A percentile compares a stretch with the other conserved stretches of the same genome.
Evolutionary conservation across 2,329 filamentous ascomycete species (phyloP).

Genomic region (Rosellinia necatrix): DNA sequence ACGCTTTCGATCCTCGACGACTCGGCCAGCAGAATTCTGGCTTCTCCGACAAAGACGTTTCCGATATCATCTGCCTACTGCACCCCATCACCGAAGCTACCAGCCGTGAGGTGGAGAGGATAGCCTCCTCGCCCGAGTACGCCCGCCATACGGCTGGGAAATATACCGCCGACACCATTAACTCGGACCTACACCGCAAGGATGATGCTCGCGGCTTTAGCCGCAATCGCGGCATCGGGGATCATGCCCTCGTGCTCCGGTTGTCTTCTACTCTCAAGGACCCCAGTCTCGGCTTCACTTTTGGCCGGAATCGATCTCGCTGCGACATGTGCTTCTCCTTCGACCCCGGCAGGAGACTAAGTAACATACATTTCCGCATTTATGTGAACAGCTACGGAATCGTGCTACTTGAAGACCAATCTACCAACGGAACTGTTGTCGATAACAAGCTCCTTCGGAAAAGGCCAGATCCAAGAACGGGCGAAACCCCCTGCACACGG

Average conservation of each 20-base stretch:
- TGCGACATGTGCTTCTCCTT: conserved; percentile 75
- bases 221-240: conserved; percentile 57
- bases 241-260: conserved; percentile 76
- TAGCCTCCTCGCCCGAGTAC: conserved; percentile 49
- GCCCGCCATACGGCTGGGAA: conserved; percentile 56
- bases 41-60: conserved; percentile 78
- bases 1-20: conserved; percentile 78
- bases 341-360: conserved; percentile 74
- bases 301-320: conserved; percentile 73
- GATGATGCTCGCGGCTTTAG: conserved; percentile 55
- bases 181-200: conserved; percentile 56
- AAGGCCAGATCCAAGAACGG: conserved; percentile 46
- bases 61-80: conserved; percentile 88
- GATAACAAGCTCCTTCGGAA: conserved; percentile 71
- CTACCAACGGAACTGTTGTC: conserved; percentile 93
- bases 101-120: conserved; percentile 66
- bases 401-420: conserved; percentile 90
- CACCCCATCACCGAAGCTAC: conserved; percentile 78
- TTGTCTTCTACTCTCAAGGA: conserved; percentile 76
- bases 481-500: conserved; percentile 43
- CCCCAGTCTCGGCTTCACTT: conserved; percentile 75
- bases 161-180: conserved; percentile 54
- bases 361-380: conserved; percentile 95
- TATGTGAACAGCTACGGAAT: conserved; percentile 84
- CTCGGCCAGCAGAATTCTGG: conserved; percentile 81